These are phyloP conservation scores for Coemansia sp. DNA, from an alignment of 192 early-diverging fungal species.

Conservation along the genomic window DNA sequence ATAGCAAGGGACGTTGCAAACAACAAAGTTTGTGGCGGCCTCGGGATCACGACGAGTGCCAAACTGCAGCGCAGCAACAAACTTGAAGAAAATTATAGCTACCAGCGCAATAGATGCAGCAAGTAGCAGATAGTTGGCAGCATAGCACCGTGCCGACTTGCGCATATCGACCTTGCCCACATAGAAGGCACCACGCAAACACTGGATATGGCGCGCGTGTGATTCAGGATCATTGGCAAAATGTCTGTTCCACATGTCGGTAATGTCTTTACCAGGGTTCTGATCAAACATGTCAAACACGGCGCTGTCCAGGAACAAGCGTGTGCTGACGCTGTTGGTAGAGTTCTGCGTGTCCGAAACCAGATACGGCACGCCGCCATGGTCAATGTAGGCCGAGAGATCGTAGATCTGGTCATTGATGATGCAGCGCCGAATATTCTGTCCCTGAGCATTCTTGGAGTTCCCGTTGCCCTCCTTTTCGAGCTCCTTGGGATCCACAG, in stretches of 20 bases:
- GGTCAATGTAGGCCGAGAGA: slow-evolving; percentile 63
- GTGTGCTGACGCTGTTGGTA: slow-evolving; percentile 39
- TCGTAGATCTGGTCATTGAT: slow-evolving; percentile 72
- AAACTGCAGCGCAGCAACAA: slow-evolving; percentile 90
- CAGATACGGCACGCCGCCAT: slow-evolving; percentile 45
- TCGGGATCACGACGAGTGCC: slow-evolving; percentile 73
- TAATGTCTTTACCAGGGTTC: slow-evolving; percentile 65
- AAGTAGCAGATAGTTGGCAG: slow-evolving; percentile 82
- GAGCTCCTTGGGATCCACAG: slow-evolving; percentile 59
- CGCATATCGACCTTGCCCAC: slow-evolving; percentile 83
- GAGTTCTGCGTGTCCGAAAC: slow-evolving; percentile 43
- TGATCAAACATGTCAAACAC: slow-evolving; percentile 66
- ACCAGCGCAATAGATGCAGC: slow-evolving; percentile 79
- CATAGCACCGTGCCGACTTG: slow-evolving; percentile 71
- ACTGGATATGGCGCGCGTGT: slow-evolving; percentile 60
- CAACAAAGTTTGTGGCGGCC: slow-evolving; percentile 85
- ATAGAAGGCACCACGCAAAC: slow-evolving; percentile 82
- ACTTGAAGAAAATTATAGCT: slow-evolving; percentile 86
- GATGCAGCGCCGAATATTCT: slow-evolving; percentile 60
- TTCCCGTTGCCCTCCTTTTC: slow-evolving; percentile 53
- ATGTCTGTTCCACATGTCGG: slow-evolving; percentile 57
- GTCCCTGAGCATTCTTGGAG: slow-evolving; percentile 35
- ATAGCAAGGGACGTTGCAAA: slow-evolving; percentile 95
- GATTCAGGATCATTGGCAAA: slow-evolving; percentile 46
- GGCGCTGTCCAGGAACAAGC: slow-evolving; percentile 59